These are phyloP conservation scores for Apiospora hydei DNA, from an alignment of 2,329 filamentous ascomycete genomes.

Conservation along the genomic window DNA sequence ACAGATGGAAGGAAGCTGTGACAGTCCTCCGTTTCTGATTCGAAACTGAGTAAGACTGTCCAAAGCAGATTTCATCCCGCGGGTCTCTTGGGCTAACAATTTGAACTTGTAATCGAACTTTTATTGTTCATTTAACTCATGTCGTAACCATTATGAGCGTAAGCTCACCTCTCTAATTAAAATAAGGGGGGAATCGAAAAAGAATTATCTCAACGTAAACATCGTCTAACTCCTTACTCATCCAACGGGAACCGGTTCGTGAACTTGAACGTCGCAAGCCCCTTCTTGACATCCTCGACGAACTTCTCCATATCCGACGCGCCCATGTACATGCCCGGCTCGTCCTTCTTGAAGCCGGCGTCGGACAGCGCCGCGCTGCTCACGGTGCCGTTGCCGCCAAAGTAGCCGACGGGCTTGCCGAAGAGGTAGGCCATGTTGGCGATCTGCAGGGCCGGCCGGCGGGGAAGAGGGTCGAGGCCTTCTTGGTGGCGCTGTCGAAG, in stretches of 20 bases:
- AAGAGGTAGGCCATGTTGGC: slow-evolving; percentile 69
- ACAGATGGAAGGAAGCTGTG: not conserved
- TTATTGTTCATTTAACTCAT: not conserved
- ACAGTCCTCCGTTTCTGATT: not conserved
- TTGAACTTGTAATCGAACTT: not conserved
- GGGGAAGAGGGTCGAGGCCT: slow-evolving; percentile 65
- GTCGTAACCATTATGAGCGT: not conserved
- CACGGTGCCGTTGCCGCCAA: slow-evolving; percentile 40
- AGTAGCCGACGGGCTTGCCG: slow-evolving; percentile 72
- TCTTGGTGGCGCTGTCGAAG: slow-evolving; percentile 49
- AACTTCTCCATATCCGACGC: slow-evolving; percentile 45
- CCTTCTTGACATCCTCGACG: slow-evolving; percentile 58
- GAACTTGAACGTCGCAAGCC: slow-evolving; percentile 71
- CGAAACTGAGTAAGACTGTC: not conserved
- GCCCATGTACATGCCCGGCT: slow-evolving; percentile 51
- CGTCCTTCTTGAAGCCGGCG: slow-evolving; percentile 51
- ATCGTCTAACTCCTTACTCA: not conserved
- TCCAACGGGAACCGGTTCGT: slow-evolving; percentile 69
- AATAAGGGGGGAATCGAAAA: not conserved
- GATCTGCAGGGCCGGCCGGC: slow-evolving; percentile 70
- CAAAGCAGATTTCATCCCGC: not conserved
- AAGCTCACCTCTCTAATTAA: slow-evolving; percentile 13
- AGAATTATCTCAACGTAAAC: not conserved
- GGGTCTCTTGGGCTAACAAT: not conserved
- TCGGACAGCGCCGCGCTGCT: slow-evolving; percentile 51